Evolutionary conservation across 2,329 filamentous ascomycete genomes (phyloP).

Genomic region (Paracamarosporium sp.): DNA sequence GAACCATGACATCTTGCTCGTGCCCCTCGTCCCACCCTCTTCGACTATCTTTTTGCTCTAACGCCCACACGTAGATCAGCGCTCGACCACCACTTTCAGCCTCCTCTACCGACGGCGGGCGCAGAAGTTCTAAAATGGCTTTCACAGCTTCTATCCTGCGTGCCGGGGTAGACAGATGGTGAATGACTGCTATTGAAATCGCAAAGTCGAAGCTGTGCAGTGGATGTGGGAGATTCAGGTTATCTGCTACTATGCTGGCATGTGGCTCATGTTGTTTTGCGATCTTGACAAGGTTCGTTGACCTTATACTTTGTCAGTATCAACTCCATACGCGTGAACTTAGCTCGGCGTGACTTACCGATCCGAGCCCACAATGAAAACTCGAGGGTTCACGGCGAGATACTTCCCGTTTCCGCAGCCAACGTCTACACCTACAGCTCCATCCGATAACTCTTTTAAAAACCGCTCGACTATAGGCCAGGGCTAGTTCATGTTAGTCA

Average conservation of each 20-base stretch:
- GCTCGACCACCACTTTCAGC: constrained; percentile 62
- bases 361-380: constrained; percentile 87
- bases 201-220: constrained; percentile 76
- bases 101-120: constrained; percentile 13
- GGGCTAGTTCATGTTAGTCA: constrained; percentile 60
- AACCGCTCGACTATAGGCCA: constrained; percentile 92
- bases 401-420: constrained; percentile 99
- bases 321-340: background rate
- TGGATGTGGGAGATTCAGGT: constrained; percentile 81
- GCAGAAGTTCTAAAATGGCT: constrained; percentile 73
- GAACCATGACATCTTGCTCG: constrained; percentile 91
- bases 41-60: constrained; percentile 87
- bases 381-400: constrained; percentile 74
- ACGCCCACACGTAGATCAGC: constrained; percentile 91
- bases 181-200: constrained; percentile 92
- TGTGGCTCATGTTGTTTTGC: constrained; percentile 64
- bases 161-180: constrained; percentile 83
- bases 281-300: constrained; percentile 64
- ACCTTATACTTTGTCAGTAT: constrained; percentile 49
- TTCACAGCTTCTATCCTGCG: constrained; percentile 76
- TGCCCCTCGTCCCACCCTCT: constrained; percentile 86
- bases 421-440: constrained; percentile 84
- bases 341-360: constrained; percentile 60
- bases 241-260: constrained; percentile 79
- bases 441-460: constrained; percentile 68